Evolutionary conservation across 2,329 filamentous ascomycete genomes (phyloP).

Genomic region (Beauveria caledonica): DNA sequence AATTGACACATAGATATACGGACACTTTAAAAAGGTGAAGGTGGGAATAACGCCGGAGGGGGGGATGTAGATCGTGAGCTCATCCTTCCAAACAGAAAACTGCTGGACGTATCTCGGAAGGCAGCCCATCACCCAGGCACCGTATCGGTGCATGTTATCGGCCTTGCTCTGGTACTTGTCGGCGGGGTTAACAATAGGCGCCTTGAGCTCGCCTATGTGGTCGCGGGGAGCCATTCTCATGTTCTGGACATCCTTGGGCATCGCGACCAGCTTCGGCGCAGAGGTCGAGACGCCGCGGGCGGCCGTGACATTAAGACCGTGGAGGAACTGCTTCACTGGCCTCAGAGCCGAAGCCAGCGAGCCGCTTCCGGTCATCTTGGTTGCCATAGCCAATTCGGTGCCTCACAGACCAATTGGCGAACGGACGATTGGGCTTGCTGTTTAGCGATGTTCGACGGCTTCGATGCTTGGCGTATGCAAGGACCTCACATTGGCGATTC

Average conservation of each 20-base stretch:
- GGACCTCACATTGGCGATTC: conserved; percentile 4
- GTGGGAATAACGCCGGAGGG: conserved; percentile 84
- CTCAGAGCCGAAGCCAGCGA: conserved; percentile 48
- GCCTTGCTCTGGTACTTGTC: conserved; percentile 88
- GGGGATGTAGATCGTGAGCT: conserved; percentile 88
- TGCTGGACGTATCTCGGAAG: conserved; percentile 98
- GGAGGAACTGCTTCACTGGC: conserved; percentile 38
- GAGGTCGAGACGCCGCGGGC: conserved; percentile 44
- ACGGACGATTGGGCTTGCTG: conserved; percentile 19
- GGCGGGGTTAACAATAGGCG: conserved; percentile 77
- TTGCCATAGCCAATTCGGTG: conserved; percentile 45
- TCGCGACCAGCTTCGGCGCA: conserved; percentile 40
- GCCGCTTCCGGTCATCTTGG: conserved; percentile 49
- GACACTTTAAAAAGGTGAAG: conserved; percentile 85
- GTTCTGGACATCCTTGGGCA: conserved; percentile 57
- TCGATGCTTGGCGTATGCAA: background rate
- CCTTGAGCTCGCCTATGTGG: conserved; percentile 57
- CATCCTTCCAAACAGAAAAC: conserved; percentile 99
- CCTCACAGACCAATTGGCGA: conserved; percentile 38
- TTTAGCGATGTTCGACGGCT: conserved; percentile 17
- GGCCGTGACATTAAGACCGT: conserved; percentile 31
- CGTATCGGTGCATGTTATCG: conserved; percentile 85
- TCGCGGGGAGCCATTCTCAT: conserved; percentile 56
- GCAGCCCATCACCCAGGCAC: conserved; percentile 92
- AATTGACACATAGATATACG: conserved; percentile 11